Percentiles rank a stretch among this genome's conserved stretches.
These are phyloP conservation scores for Ceratocystis papillata DNA, from an alignment of 2,329 filamentous ascomycete species.

Conservation along the genomic window DNA sequence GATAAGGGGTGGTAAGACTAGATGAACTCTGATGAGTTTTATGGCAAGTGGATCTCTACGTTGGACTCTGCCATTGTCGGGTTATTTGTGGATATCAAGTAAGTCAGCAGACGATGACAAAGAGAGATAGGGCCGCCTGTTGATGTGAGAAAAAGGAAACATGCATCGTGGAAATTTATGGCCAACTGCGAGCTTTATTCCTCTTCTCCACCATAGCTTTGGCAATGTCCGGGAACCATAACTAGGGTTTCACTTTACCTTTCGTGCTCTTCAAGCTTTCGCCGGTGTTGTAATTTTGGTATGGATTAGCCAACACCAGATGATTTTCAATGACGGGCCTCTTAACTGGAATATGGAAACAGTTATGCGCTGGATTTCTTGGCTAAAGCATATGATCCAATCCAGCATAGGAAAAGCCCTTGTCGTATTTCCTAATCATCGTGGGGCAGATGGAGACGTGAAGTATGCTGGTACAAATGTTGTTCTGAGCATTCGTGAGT, in stretches of 20 bases:
- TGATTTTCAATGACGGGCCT: conserved; percentile 41
- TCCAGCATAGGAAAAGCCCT: conserved; percentile 46
- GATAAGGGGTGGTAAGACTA: conserved; percentile 53
- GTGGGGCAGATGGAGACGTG: conserved; percentile 53
- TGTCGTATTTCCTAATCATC: conserved; percentile 60
- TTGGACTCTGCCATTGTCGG: conserved; percentile 42
- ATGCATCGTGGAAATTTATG: neutral
- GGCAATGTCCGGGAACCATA: conserved; percentile 24
- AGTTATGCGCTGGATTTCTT: conserved; percentile 62
- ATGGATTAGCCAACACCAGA: conserved; percentile 67
- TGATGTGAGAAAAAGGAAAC: neutral
- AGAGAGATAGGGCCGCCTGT: neutral
- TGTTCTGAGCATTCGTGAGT: conserved; percentile 54
- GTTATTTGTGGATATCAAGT: conserved; percentile 49
- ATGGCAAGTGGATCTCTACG: conserved; percentile 32
- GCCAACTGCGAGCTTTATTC: neutral
- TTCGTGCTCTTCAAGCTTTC: conserved; percentile 43
- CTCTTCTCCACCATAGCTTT: neutral
- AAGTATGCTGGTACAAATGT: conserved; percentile 64
- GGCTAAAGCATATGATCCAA: conserved; percentile 54
- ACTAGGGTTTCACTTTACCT: conserved; percentile 33
- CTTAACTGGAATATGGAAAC: conserved; percentile 49
- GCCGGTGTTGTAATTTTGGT: conserved; percentile 53
- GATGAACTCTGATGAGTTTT: conserved; percentile 43
- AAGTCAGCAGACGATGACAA: conserved; percentile 25